Base-by-base conservation (phyloP, 495 filamentous ascomycete species). In the Sabuloglossum arenarium region DNA sequence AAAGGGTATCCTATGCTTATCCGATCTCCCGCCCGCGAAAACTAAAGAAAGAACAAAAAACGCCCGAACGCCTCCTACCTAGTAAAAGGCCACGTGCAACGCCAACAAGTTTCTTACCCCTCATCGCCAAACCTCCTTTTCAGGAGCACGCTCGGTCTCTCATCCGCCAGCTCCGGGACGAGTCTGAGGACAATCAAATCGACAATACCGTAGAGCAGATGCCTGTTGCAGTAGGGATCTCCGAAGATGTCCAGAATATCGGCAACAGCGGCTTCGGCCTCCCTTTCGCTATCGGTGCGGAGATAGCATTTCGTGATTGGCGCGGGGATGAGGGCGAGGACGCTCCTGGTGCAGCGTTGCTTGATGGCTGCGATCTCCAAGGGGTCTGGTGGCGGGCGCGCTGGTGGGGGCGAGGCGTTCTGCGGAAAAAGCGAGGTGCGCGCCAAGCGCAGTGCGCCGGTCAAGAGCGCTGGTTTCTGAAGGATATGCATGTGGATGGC, bases 201-300 rank as follows among this genome's bases (percentile, higher is more conserved):
- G 39, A 95, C 61, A 39, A 88, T 71, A 24, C 75, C 70, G 60
- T 90, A 93, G 45, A 89, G 66, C 10, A 98, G 68, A 66, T 97
- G 88, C 67, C 85, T 90, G 70, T 96, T 97, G 65, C 85, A 79
- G 68, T 94, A 96, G 11, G 74, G 75, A 66, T 94, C 86, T 1
- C 74, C 75, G 62, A 94, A 84, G 16, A 86, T 69, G 61, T 87
- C 82, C 21, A 96, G 73, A 25, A 84, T 66, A 51, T 71, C 65
- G 49, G 74, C 78, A 34, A 82, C 71, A 61, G 76, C 70, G 43
- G 54, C 59, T 28, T 62, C 58, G n/a, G 61, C 56, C 57, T 63
- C 57, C 39, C 25, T 25, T 46, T 59, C 57, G 56, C 55, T 60
- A 25, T 61, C 55, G 42, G 61, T 49, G 47, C 64, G 64, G 55